Evolutionary conservation across 2,329 filamentous ascomycete species (phyloP).

Genomic region (Colletotrichum musicola): DNA sequence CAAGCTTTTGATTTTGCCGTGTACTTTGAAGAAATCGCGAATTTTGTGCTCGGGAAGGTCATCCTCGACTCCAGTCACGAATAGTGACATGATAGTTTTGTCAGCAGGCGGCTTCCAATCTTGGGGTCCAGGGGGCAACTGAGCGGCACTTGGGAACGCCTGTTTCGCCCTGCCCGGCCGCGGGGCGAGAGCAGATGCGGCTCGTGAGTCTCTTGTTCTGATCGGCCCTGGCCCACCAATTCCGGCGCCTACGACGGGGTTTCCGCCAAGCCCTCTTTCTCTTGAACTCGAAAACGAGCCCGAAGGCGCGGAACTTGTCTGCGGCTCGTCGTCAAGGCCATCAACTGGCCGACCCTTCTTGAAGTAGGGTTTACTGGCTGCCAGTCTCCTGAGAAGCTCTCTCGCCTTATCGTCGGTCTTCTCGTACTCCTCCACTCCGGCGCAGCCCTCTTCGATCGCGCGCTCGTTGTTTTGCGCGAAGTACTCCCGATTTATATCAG

Average conservation of each 20-base stretch:
- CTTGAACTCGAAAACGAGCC: constrained; percentile 38
- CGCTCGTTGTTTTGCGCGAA: constrained; percentile 98
- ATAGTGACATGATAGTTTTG: constrained; percentile 89
- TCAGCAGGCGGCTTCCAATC: constrained; percentile 90
- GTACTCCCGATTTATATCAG: constrained; percentile 95
- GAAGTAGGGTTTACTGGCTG: constrained; percentile 95
- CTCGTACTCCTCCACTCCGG: constrained; percentile 89
- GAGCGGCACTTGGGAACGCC: constrained; percentile 77
- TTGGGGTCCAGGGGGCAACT: constrained; percentile 82
- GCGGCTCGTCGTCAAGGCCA: constrained; percentile 54
- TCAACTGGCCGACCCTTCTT: constrained; percentile 86
- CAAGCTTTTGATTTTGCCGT: constrained; percentile 90
- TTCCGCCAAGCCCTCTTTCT: constrained; percentile 52
- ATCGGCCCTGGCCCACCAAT: constrained; percentile 80
- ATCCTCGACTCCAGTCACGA: constrained; percentile 95
- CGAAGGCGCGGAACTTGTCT: constrained; percentile 47
- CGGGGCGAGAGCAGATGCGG: constrained; percentile 63
- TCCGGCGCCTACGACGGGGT: constrained; percentile 66
- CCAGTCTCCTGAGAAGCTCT: constrained; percentile 85
- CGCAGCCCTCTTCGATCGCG: constrained; percentile 91
- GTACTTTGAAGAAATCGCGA: constrained; percentile 88
- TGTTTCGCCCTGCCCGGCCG: constrained; percentile 63
- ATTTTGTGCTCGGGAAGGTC: constrained; percentile 94
- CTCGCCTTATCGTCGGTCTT: constrained; percentile 98
- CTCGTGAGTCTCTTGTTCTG: constrained; percentile 76